Evolutionary conservation across 176 grass and related monocot genomes (phyloP), one percentile per base, ranked within the genome.

Genomic region (Rhynchospora breviuscula): DNA sequence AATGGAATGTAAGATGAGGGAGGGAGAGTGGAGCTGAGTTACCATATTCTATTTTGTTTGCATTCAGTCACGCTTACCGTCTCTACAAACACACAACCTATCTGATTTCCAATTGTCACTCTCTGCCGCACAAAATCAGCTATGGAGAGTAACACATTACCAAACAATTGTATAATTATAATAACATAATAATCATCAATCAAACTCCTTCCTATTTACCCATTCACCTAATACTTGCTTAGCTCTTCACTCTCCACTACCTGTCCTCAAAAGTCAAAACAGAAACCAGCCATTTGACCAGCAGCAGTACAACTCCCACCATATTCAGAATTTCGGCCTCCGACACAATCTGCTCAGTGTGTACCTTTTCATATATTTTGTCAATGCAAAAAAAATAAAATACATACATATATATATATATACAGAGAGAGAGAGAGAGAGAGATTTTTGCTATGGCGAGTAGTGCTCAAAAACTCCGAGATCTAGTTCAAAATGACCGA

Each of bases 341-440:
- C 85, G 69, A 71, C 84, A 90, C 72, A 90, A 72, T 56, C 85
- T 90, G 82, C 79, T 67, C 25, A 84, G 46, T n/a, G 44, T 65
- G 68, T 44, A 90, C 80, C 70, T 90, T 87, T 53, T 90, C 88
- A 85, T 90, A 72, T 15, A 70, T 11, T 76, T 76, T 80, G 49
- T 66, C 45, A 10, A 15, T 35, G 33, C 33, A 35, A 8, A 69
- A 76, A 8, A 73, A 47, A 59, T 63, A 18, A 11, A 79, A 79
- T n/a, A n/a, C n/a, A n/a, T n/a, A n/a, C n/a, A n/a, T n/a, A n/a
- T n/a, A n/a, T n/a, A n/a, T n/a, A n/a, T n/a, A n/a, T n/a, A n/a
- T n/a, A n/a, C n/a, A n/a, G n/a, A n/a, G n/a, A n/a, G n/a, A n/a
- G n/a, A n/a, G n/a, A n/a, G n/a, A n/a, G n/a, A n/a, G n/a, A n/a